Evolutionary conservation across 2,329 filamentous ascomycete genomes (phyloP), one percentile per base, ranked within the genome.

Genomic region (Colletotrichum melonis): DNA sequence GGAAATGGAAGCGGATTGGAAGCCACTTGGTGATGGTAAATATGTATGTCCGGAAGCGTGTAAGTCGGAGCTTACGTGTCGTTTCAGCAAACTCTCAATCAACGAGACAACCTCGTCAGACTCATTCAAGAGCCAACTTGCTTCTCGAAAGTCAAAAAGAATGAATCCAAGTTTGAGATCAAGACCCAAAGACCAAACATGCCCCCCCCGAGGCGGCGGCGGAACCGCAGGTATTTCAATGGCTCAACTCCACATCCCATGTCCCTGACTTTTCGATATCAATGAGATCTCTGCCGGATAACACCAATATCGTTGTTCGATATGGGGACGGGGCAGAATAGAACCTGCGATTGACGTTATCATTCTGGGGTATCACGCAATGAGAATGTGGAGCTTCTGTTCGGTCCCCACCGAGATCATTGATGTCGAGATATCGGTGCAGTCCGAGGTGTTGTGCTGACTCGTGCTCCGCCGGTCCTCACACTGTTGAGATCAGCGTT

Each of bases 271-370:
- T 49, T 11, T 35, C 2, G n/a, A 42, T 35, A 9, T 42, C 28
- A 60, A 28, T 5, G n/a, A 26, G 16, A 26, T 6, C 32, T 42
- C 22, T 42, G 16, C 38, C 38, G 38, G 38, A 42, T 42, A 42
- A 42, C 38, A 38, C 54, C 38, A 67, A 60, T 59, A 46, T 32
- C 14, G 67, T 65, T 38, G 22, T 1, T 65, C 26, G 70, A 60
- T 66, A 73, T 70, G 60, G 67, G 65, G 55, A 70, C 19, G 28
- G 8, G 32, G 11, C 46, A n/a, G 42, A 28, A n/a, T 56, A 60
- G 19, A 56, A 30, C 5, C 4, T 19, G 14, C 57, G 46, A 70
- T 65, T 73, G 70, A 73, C 70, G 70, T 59, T 69, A 73, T 73
- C 67, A 30, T 22, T 26, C 46, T 65, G 30, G 30, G 22, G 46